Percentiles rank a stretch among this genome's conserved stretches.
These are phyloP conservation scores for Olyra latifolia DNA, from an alignment of 176 grass and related monocot species.

Conservation along the genomic window DNA sequence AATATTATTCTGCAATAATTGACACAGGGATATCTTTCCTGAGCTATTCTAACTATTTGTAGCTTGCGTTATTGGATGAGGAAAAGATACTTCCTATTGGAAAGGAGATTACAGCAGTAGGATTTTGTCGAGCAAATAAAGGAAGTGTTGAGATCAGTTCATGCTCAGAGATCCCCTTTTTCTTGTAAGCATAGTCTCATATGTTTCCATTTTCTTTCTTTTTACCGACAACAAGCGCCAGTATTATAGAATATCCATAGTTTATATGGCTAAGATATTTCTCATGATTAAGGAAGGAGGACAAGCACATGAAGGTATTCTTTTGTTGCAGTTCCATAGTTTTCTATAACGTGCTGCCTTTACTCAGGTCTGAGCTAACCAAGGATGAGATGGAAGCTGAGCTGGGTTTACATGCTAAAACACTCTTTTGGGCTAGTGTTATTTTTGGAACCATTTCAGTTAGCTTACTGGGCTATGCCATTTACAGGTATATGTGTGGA, in stretches of 20 bases:
- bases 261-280: constrained; percentile 10
- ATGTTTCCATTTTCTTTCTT: background rate
- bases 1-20: constrained; percentile 10
- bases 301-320: constrained; percentile 20
- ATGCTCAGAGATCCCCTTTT: constrained; percentile 76
- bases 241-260: constrained; percentile 9
- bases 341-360: constrained; percentile 37
- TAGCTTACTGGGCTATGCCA: constrained; percentile 67
- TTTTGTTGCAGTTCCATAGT: constrained; percentile 1
- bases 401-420: constrained; percentile 44
- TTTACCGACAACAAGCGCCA: background rate
- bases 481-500: constrained; percentile 58
- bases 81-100: constrained; percentile 97
- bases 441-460: constrained; percentile 72
- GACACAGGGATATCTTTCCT: background rate
- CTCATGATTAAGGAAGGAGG: background rate
- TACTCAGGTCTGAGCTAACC: constrained; percentile 77
- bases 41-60: constrained; percentile 18
- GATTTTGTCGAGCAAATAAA: constrained; percentile 48
- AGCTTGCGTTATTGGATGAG: constrained; percentile 94
- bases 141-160: constrained; percentile 64
- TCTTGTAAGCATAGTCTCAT: constrained; percentile 73
- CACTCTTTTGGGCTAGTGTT: constrained; percentile 79
- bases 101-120: constrained; percentile 88
- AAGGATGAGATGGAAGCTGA: constrained; percentile 79